Conservation (phyloP, 2,329 filamentous ascomycete genomes). For the Alternaria rosae region DNA sequence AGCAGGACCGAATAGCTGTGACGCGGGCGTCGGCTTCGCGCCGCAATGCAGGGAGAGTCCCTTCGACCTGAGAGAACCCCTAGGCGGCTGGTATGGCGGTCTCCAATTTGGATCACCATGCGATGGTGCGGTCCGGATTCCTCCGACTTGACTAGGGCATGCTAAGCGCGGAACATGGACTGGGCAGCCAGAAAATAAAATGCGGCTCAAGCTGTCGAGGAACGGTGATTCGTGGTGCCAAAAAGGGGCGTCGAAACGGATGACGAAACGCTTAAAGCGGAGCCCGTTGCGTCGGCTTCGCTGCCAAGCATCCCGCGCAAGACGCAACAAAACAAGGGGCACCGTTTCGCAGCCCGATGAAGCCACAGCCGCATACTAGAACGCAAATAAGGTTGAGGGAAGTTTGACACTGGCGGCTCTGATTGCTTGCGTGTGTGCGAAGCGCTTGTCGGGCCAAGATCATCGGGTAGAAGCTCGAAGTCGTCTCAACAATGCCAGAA, state of each 20-base stretch:
- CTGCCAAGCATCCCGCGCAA: slow-evolving; percentile 44
- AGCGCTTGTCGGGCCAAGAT: slow-evolving; percentile 22
- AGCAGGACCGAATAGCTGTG: slow-evolving; percentile 11
- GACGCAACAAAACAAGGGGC: slow-evolving; percentile 31
- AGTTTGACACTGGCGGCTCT: slow-evolving; percentile 17
- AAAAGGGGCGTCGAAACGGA: slow-evolving; percentile 39
- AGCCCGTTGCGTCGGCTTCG: slow-evolving; percentile 35
- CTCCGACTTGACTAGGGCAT: slow-evolving; percentile 24
- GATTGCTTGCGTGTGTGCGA: slow-evolving; percentile 23
- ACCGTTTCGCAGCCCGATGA: slow-evolving; percentile 34
- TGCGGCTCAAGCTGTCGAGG: slow-evolving; percentile 35
- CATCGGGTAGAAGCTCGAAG: slow-evolving; percentile 9
- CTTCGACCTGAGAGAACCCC: slow-evolving; percentile 1
- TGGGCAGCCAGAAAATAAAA: slow-evolving; percentile 25
- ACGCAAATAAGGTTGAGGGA: slow-evolving; percentile 22
- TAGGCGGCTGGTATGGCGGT: slow-evolving; percentile 10
- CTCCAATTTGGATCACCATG: slow-evolving; percentile 9
- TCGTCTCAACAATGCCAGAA: slow-evolving; percentile 30
- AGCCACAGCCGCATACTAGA: slow-evolving; percentile 29
- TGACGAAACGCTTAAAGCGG: slow-evolving; percentile 45
- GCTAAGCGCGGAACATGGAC: slow-evolving; percentile 27
- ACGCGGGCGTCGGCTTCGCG: slow-evolving; percentile 7
- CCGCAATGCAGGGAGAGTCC: slow-evolving; percentile 20
- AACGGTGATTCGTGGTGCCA: slow-evolving; percentile 27
- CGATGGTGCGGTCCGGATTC: slow-evolving; percentile 21